Evolutionary conservation across 2,329 filamentous ascomycete species (phyloP).

Genomic region (Paracorniculantispora psalliotae): DNA sequence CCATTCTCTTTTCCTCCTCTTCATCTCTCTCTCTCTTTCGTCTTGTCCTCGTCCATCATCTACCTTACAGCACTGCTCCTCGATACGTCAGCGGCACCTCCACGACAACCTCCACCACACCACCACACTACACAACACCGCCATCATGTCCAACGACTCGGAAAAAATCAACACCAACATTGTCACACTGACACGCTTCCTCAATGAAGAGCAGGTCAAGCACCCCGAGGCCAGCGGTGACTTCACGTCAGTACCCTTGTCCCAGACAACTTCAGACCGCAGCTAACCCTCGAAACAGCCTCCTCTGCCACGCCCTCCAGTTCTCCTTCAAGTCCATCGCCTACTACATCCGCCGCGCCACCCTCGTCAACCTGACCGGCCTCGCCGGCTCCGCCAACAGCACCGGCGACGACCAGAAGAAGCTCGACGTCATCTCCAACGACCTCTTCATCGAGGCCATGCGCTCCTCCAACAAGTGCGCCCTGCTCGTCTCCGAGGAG

Average conservation of each 20-base stretch:
- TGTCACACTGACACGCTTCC: slow-evolving; percentile 87
- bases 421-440: slow-evolving; percentile 98
- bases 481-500: slow-evolving; percentile 93
- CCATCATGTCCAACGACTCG: slow-evolving; percentile 39
- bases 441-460: slow-evolving; percentile 96
- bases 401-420: slow-evolving; percentile 98
- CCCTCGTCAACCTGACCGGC: slow-evolving; percentile 90
- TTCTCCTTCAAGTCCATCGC: slow-evolving; percentile 99
- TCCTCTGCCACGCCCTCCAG: slow-evolving; percentile 94
- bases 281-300: slow-evolving; percentile 43
- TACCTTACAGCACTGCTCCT: no score
- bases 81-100: no score
- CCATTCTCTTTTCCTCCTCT: slow-evolving; percentile 16
- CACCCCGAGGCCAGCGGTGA: slow-evolving; percentile 94
- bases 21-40: slow-evolving; percentile 6
- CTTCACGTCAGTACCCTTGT: slow-evolving; percentile 72
- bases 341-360: slow-evolving; percentile 96
- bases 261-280: neutral
- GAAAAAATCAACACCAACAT: slow-evolving; percentile 96
- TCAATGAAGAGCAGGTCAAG: slow-evolving; percentile 93
- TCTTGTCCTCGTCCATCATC: slow-evolving; percentile 13
- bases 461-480: slow-evolving; percentile 85
- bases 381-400: slow-evolving; percentile 92
- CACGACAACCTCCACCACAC: slow-evolving; percentile 15
- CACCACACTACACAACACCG: slow-evolving; percentile 18